Evolutionary conservation across 2,329 filamentous ascomycete genomes (phyloP), one percentile per base, ranked within the genome.

Genomic region (Stagonosporopsis tanaceti): DNA sequence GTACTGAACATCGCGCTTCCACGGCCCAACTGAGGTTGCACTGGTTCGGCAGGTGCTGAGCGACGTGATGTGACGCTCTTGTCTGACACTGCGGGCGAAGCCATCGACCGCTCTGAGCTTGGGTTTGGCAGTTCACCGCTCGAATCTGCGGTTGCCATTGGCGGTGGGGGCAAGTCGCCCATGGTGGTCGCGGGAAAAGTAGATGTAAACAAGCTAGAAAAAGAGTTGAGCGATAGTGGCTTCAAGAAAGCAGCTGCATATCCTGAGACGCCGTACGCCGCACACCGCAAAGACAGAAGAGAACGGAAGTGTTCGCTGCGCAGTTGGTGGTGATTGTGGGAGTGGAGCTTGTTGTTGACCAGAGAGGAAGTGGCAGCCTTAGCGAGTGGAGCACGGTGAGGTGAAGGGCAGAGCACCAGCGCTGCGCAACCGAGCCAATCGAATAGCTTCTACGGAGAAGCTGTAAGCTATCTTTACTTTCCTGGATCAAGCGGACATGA

Each of bases 1-100:
- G 72, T 76, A 25, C 72, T 74, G 64, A 75, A 73, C 53, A 72
- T 58, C 25, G 69, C 69, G 28, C 50, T 47, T 15, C 62, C 57
- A 25, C 24, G 35, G 25, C 50, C 45, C 8, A 57, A 60, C 5
- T n/a, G 30, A 27, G 59, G 61, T 17, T 55, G 51, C 40, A 51
- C 22, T 37, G 44, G 46, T 38, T 47, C 44, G 37, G 48, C 46
- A 22, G 46, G 44, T 51, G 40, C 24, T 15, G 48, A 53, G 34
- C 30, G 17, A 14, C 46, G 27, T 28, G 45, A 40, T 34, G 48
- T 53, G 8, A 62, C 53, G 3, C 58, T 54, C 28, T 63, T 59
- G 2, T 65, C 60, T 44, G 54, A 58, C 11, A 37, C 30, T 40
- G 57, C 35, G n/a, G 57, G 53, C 22, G 44, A 37, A 4, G 42